These are phyloP conservation scores for Neoboletus magnificus DNA, from an alignment of 768 basidiomycete species.

Conservation along the genomic window DNA sequence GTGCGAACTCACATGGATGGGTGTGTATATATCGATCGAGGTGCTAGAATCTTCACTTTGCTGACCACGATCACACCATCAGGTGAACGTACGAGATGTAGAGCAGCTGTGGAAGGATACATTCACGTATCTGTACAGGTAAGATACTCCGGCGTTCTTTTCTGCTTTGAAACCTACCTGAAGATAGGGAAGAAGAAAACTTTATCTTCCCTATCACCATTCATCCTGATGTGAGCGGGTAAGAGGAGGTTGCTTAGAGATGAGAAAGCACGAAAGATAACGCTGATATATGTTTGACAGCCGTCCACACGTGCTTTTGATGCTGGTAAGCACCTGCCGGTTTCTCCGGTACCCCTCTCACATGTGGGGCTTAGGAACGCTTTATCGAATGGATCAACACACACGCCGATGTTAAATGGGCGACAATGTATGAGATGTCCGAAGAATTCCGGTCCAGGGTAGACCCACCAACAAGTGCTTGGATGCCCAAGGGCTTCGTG, in stretches of 20 bases:
- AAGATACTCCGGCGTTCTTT: not conserved
- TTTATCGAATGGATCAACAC: constrained; percentile 75
- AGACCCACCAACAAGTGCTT: constrained; percentile 45
- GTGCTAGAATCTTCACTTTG: not conserved
- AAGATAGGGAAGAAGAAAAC: constrained; percentile 52
- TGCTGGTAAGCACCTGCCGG: constrained; percentile 47
- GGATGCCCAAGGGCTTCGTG: constrained; percentile 50
- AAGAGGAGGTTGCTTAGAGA: constrained; percentile 19
- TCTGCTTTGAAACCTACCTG: not conserved
- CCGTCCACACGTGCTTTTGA: constrained; percentile 67
- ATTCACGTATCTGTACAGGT: constrained; percentile 67
- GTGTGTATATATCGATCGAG: constrained; percentile 30
- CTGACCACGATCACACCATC: not conserved
- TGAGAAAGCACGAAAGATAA: not conserved
- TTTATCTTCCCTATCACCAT: constrained; percentile 77
- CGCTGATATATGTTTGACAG: constrained; percentile 29
- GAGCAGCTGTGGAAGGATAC: constrained; percentile 77
- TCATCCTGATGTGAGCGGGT: constrained; percentile 75
- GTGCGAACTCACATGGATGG: constrained; percentile 70
- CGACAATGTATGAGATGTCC: constrained; percentile 66
- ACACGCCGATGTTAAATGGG: constrained; percentile 68
- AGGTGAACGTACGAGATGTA: constrained; percentile 64
- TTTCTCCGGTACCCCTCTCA: not conserved
- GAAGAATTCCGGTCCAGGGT: constrained; percentile 56
- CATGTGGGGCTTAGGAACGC: constrained; percentile 44